Percentiles rank a stretch among this genome's conserved stretches.
These are phyloP conservation scores for Lentinula raphanica DNA, from an alignment of 768 basidiomycete genomes.

Conservation along the genomic window DNA sequence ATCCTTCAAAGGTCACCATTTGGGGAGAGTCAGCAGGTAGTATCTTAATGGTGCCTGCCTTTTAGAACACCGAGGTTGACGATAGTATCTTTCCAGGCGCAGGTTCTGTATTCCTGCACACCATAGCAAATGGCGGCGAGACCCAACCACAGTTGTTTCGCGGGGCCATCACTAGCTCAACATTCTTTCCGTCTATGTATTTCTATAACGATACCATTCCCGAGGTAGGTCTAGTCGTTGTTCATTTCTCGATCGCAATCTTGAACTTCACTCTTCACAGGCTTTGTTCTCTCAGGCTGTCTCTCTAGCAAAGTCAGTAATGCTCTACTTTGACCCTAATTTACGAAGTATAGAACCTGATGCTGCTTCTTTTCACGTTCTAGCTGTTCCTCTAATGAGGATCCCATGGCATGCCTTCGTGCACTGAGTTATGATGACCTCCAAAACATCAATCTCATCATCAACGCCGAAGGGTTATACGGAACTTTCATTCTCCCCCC, in stretches of 20 bases:
- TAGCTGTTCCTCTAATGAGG: neutral
- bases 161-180: conserved; percentile 28
- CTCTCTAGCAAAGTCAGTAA: neutral
- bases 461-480: conserved; percentile 16
- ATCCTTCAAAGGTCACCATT: conserved; percentile 27
- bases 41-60: neutral
- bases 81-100: conserved; percentile 14
- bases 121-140: conserved; percentile 26
- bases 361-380: no score
- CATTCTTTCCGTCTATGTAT: conserved; percentile 29
- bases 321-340: no score
- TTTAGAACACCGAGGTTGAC: neutral
- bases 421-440: conserved; percentile 16
- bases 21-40: conserved; percentile 30
- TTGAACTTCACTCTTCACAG: neutral
- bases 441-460: conserved; percentile 14
- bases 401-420: conserved; percentile 23
- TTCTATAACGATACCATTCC: conserved; percentile 24
- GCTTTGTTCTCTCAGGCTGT: neutral
- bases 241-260: neutral
- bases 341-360: no score
- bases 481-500: conserved; percentile 21
- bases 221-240: conserved; percentile 15
- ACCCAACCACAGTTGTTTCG: conserved; percentile 28
- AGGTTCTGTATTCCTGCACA: conserved; percentile 28